These are phyloP conservation scores for Kuraishia floccosa DNA, from an alignment of 805 yeast genomes.

Conservation along the genomic window DNA sequence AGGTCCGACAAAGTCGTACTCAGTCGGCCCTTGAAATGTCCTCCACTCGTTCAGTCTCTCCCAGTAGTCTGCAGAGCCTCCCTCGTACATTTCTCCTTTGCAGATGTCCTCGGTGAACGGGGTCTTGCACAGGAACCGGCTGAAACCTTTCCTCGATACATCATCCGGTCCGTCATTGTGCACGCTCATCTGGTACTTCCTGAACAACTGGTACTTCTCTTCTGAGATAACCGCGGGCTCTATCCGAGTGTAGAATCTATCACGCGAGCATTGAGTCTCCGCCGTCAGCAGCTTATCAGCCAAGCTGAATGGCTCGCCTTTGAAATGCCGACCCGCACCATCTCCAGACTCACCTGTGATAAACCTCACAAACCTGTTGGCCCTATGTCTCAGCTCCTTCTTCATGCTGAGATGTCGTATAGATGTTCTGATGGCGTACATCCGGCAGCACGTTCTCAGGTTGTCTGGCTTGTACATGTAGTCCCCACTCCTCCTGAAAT, in stretches of 20 bases:
- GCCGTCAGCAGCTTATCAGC: slow-evolving; percentile 3
- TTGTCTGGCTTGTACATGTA: slow-evolving; percentile 50
- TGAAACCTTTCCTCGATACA: slow-evolving; percentile 35
- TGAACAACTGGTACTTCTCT: slow-evolving; percentile 54
- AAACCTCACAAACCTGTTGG: slow-evolving; percentile 46
- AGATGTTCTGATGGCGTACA: slow-evolving; percentile 65
- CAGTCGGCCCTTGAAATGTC: slow-evolving; percentile 4
- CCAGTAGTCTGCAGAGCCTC: slow-evolving; percentile 24
- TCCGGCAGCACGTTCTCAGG: slow-evolving; percentile 64
- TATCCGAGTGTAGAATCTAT: slow-evolving; percentile 25
- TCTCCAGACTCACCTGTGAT: slow-evolving; percentile 12
- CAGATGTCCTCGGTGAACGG: slow-evolving; percentile 63
- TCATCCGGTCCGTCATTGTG: slow-evolving; percentile 52
- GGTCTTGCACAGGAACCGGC: slow-evolving; percentile 54
- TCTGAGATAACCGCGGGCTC: slow-evolving; percentile 39
- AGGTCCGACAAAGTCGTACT: slow-evolving; percentile 35
- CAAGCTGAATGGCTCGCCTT: slow-evolving; percentile 7
- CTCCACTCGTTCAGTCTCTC: slow-evolving; percentile 28
- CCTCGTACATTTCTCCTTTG: slow-evolving; percentile 8
- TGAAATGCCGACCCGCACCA: slow-evolving; percentile 3
- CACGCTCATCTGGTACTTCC: slow-evolving; percentile 57
- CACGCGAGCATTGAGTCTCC: slow-evolving; percentile 6
- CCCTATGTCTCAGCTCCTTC: slow-evolving; percentile 56
- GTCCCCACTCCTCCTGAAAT: slow-evolving; percentile 71
- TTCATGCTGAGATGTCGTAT: slow-evolving; percentile 30